Evolutionary conservation across 164 flowering plant genomes (phyloP).

Genomic region (Cinnamomum chago): DNA sequence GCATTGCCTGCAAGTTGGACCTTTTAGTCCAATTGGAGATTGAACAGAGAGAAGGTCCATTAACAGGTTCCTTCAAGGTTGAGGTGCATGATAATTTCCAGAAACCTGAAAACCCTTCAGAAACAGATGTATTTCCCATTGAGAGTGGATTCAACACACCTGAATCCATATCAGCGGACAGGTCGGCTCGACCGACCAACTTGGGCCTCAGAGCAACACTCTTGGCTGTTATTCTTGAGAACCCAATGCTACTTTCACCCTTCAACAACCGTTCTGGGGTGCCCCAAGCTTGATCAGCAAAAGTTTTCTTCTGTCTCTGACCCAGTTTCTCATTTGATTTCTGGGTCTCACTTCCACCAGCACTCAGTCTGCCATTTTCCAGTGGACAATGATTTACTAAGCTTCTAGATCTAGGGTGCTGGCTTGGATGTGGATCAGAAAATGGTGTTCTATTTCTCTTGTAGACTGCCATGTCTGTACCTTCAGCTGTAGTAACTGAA

Average conservation of each 20-base stretch:
- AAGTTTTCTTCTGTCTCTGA: constrained; percentile 59
- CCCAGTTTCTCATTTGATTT: constrained; percentile 42
- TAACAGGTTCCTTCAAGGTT: constrained; percentile 56
- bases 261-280: constrained; percentile 49
- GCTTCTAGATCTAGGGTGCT: constrained; percentile 50
- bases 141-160: constrained; percentile 25
- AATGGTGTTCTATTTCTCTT: constrained; percentile 22
- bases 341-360: constrained; percentile 26
- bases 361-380: constrained; percentile 29
- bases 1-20: constrained; percentile 53
- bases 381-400: constrained; percentile 32
- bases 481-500: constrained; percentile 30
- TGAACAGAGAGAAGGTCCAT: constrained; percentile 38
- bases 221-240: constrained; percentile 55
- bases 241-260: constrained; percentile 46
- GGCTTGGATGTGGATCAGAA: constrained; percentile 33
- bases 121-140: constrained; percentile 32
- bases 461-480: constrained; percentile 55
- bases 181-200: constrained; percentile 34
- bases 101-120: constrained; percentile 40
- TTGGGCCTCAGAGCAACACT: constrained; percentile 70
- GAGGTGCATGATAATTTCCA: constrained; percentile 79
- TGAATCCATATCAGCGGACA: constrained; percentile 34
- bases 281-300: constrained; percentile 28
- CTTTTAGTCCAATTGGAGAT: constrained; percentile 62